Conservation (phyloP, 768 basidiomycete species). For the Suillus occidentalis region DNA sequence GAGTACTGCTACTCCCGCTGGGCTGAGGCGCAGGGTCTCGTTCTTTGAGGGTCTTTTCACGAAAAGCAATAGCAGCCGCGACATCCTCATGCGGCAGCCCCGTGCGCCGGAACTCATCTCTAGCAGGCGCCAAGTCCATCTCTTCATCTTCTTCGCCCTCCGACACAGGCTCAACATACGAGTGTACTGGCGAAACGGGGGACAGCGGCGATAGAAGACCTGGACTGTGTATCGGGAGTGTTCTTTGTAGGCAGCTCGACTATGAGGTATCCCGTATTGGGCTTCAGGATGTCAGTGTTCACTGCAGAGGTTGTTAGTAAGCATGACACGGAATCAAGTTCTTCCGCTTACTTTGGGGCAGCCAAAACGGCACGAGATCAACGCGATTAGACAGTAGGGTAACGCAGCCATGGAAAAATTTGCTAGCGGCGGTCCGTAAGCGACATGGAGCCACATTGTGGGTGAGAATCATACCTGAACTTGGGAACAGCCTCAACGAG, state of each 20-base stretch:
- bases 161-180: conserved; percentile 87
- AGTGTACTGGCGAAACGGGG: conserved; percentile 24
- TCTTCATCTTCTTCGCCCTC: conserved; percentile 94
- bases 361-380: conserved; percentile 97
- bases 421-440: conserved; percentile 42
- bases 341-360: conserved; percentile 75
- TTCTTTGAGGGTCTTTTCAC: conserved; percentile 76
- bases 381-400: conserved; percentile 90
- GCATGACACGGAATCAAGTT: not conserved
- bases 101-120: conserved; percentile 79
- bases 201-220: conserved; percentile 35
- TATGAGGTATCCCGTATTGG: conserved; percentile 74
- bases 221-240: conserved; percentile 43
- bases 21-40: conserved; percentile 16
- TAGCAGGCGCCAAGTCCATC: conserved; percentile 62
- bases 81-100: conserved; percentile 74
- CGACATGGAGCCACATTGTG: not conserved
- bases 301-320: conserved; percentile 43
- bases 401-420: conserved; percentile 96
- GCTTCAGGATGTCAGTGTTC: conserved; percentile 95
- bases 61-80: conserved; percentile 81
- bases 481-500: conserved; percentile 97
- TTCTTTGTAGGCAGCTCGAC: conserved; percentile 74
- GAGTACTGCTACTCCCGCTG: conserved; percentile 11
- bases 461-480: conserved; percentile 63